Percentiles rank a stretch among this genome's conserved stretches.
Evolutionary conservation across 768 basidiomycete species (phyloP).

Genomic region (Termitomyces bulborhizus): DNA sequence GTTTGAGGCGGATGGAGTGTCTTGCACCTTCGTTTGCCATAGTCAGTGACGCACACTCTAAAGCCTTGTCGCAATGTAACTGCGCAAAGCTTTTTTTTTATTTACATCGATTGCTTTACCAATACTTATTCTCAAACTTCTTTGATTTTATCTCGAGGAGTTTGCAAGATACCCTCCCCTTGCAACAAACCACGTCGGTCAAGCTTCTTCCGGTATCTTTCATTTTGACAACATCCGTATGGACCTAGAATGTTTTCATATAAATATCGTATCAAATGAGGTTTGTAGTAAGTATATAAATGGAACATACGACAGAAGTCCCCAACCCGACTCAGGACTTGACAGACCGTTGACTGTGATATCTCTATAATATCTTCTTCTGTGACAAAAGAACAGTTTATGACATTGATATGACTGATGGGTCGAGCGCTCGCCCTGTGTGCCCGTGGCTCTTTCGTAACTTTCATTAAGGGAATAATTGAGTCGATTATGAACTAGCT

Average conservation of each 20-base stretch:
- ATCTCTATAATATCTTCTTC: conserved; percentile 46
- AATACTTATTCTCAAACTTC: not conserved
- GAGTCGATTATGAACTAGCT: conserved; percentile 38
- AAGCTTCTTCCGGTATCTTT: conserved; percentile 47
- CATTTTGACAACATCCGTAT: conserved; percentile 49
- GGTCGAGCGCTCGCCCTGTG: conserved; percentile 11
- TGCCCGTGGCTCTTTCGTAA: not conserved
- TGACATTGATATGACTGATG: conserved; percentile 39
- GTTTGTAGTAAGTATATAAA: not conserved
- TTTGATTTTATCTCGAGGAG: not conserved
- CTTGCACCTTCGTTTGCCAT: conserved; percentile 56
- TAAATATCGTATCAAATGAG: not conserved
- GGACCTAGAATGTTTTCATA: conserved; percentile 24
- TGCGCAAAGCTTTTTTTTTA: not conserved
- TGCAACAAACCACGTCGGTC: conserved; percentile 22
- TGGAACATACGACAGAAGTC: conserved; percentile 49
- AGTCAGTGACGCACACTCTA: conserved; percentile 33
- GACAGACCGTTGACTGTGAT: conserved; percentile 34
- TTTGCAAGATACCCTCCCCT: not conserved
- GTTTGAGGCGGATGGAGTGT: conserved; percentile 69
- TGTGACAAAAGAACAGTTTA: conserved; percentile 31
- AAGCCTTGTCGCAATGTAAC: not conserved
- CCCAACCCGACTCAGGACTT: conserved; percentile 23
- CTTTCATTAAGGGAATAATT: not conserved
- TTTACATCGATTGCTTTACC: not conserved